phyloP scores from a whole-genome alignment of 192 early-diverging fungal genomes.

The Podila verticillata region DNA sequence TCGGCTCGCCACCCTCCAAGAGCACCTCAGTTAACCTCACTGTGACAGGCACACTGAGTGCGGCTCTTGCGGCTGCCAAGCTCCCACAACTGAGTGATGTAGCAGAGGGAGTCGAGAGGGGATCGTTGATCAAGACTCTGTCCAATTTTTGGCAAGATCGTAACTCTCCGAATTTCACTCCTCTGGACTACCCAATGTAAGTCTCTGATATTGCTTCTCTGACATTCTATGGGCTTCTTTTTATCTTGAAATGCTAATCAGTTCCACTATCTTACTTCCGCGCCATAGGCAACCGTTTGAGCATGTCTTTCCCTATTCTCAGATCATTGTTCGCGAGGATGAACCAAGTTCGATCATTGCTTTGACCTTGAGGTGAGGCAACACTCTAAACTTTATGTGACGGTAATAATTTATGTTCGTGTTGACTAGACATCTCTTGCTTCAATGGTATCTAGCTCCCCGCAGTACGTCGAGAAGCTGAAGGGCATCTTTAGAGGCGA shows the following conservation, averaged over 20 bases:
- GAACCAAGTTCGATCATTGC: constrained; percentile 96
- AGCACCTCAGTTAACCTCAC: constrained; percentile 53
- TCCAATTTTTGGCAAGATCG: constrained; percentile 78
- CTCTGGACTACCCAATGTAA: constrained; percentile 81
- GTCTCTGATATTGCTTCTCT: no score
- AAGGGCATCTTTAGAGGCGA: constrained; percentile 40
- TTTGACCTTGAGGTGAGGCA: constrained; percentile 72
- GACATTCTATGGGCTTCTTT: neutral
- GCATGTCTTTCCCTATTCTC: constrained; percentile 89
- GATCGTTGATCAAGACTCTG: constrained; percentile 80
- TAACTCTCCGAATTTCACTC: constrained; percentile 68
- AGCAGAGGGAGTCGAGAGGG: constrained; percentile 43
- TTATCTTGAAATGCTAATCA: neutral
- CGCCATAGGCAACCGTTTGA: constrained; percentile 70
- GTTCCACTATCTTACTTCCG: neutral
- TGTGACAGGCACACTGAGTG: constrained; percentile 35
- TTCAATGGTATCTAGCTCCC: constrained; percentile 54
- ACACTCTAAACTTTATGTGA: no score
- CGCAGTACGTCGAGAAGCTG: constrained; percentile 76
- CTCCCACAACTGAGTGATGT: constrained; percentile 40
- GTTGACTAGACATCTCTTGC: neutral
- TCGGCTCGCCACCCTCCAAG: constrained; percentile 28
- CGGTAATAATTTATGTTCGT: neutral
- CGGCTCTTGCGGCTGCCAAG: constrained; percentile 42
- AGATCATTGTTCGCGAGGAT: constrained; percentile 88